phyloP scores from a whole-genome alignment of 306 rosid genomes.

The Castanospermum australe region DNA sequence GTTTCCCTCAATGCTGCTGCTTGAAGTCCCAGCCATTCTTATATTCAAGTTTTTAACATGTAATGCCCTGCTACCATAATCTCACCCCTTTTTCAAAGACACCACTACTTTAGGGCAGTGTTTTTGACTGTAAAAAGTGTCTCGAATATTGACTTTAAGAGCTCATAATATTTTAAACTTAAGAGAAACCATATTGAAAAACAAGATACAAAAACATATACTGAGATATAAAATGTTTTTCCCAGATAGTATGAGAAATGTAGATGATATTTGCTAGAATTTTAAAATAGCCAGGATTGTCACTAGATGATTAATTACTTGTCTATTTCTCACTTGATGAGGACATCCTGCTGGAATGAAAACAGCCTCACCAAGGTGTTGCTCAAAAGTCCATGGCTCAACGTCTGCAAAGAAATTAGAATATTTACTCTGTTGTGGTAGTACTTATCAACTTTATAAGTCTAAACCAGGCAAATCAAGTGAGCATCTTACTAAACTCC shows the following conservation, averaged over 20 bases:
- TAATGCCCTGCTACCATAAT: background rate
- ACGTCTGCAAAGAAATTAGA: slow-evolving; percentile 41
- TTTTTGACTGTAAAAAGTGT: background rate
- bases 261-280: slow-evolving; percentile 4
- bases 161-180: background rate
- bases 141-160: background rate
- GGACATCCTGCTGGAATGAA: slow-evolving; percentile 82
- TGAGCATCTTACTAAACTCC: slow-evolving; percentile 56
- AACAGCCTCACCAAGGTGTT: slow-evolving; percentile 77
- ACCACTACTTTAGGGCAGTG: background rate
- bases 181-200: background rate
- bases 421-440: background rate
- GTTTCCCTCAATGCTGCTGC: background rate
- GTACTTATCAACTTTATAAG: slow-evolving; percentile 5
- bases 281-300: background rate
- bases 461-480: background rate
- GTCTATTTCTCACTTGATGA: slow-evolving; percentile 82
- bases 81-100: background rate
- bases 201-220: background rate
- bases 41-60: slow-evolving; percentile 15
- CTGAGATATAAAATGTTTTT: background rate
- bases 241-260: background rate
- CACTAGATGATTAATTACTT: slow-evolving; percentile 39
- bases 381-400: slow-evolving; percentile 85
- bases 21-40: background rate